Evolutionary conservation across 768 basidiomycete species (phyloP), one percentile per base, ranked within the genome.

Genomic region (Lyophyllum atratum): DNA sequence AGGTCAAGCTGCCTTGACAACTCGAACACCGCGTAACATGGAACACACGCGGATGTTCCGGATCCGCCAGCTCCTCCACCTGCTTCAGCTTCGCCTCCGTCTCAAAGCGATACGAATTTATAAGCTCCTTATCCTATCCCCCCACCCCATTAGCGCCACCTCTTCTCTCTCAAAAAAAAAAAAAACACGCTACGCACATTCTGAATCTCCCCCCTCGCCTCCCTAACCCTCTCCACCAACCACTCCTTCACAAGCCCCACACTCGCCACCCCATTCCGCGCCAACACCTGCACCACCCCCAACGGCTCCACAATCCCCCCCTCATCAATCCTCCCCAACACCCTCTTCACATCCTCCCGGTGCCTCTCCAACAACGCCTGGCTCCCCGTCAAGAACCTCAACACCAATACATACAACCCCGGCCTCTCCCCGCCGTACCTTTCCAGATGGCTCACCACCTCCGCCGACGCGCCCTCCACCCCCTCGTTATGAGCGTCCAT

Each of bases 21-120:
- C 87, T 82, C 21, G 95, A 89, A 71, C 97, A 98, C 40, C 94
- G 80, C 8, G 95, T 95, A 58, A 96, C 92, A 67, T 98, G 95
- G 79, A 98, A 97, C 21, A 98, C 90, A 19, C 85, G 83, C 0
- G 97, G 91, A 51, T 86, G 82, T 21, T 86, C 83, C 7, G 86
- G 78, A 71, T 96, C 89, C 4, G 87, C 82, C 17, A 98, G 81
- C 29, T 92, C 91, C 44, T 83, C 80, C 17, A 98, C 89, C 64
- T 93, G 91, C 63, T 87, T 85, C 60, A 92, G 74, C 68, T 93
- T 95, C 24, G 84, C 74, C 45, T 78, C 79, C 1, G 93, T 93
- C 74, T 99, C 97, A 26, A 85, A 65, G 22, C 93, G 85, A 74
- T 98, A 98, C 12, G 94, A 95, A n/a, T 81, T 76, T 14, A 91